Evolutionary conservation across 2,329 filamentous ascomycete genomes (phyloP).

Genomic region (Paecilomyces dactylethromorphus): DNA sequence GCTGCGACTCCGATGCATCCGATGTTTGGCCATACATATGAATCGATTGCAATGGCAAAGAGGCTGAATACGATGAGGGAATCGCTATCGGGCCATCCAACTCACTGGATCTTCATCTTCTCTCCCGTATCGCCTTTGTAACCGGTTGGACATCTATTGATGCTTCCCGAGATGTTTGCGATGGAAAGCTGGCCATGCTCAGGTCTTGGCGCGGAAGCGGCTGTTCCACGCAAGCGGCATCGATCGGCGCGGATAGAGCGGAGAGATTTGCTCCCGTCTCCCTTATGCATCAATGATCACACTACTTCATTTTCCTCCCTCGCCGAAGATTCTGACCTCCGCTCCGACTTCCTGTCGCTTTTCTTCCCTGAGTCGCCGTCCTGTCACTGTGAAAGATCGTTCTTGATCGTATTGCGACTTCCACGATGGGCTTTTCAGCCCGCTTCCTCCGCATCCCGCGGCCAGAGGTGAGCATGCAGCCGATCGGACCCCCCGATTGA

Average conservation of each 20-base stretch:
- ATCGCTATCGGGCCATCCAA: background rate
- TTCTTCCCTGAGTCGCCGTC: background rate
- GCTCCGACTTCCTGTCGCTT: conserved; percentile 3
- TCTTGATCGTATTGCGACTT: conserved; percentile 6
- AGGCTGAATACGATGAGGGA: background rate
- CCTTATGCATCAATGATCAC: background rate
- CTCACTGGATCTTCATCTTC: background rate
- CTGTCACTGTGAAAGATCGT: background rate
- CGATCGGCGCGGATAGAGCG: conserved; percentile 19
- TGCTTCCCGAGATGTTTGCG: background rate
- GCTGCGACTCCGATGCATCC: background rate
- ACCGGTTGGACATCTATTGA: background rate
- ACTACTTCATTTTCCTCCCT: conserved; percentile 7
- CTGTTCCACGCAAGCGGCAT: conserved; percentile 4
- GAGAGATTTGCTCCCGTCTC: conserved; percentile 12
- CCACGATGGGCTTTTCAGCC: conserved; percentile 31
- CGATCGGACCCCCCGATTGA: background rate
- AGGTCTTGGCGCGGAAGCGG: background rate
- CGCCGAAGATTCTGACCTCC: conserved; percentile 4
- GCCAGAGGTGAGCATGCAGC: conserved; percentile 33
- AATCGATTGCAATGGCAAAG: background rate
- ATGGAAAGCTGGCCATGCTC: background rate
- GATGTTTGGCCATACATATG: background rate
- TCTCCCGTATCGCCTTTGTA: background rate
- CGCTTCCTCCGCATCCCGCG: conserved; percentile 44